phyloP scores from a whole-genome alignment of 2,329 filamentous ascomycete species.

The Seiridium unicorne region DNA sequence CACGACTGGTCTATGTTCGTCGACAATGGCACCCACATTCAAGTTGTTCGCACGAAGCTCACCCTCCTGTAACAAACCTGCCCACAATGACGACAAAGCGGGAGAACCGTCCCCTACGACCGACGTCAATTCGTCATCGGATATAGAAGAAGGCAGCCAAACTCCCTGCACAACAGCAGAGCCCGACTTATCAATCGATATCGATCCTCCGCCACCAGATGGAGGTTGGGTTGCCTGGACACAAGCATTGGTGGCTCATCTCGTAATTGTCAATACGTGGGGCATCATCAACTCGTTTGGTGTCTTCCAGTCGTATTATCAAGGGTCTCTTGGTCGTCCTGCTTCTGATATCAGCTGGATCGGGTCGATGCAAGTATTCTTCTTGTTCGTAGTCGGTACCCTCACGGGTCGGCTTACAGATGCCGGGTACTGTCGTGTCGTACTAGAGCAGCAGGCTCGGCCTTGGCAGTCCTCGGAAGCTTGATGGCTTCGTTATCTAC shows the following conservation, averaged over 20 bases:
- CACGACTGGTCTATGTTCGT: no score
- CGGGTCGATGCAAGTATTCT: constrained; percentile 16
- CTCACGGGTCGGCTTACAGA: constrained; percentile 18
- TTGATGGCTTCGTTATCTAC: not conserved
- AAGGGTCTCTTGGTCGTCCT: constrained; percentile 8
- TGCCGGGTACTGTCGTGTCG: constrained; percentile 13
- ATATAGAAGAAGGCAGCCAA: no score
- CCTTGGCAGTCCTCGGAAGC: not conserved
- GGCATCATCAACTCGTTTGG: constrained; percentile 20
- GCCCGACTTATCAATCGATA: no score
- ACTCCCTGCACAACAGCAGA: no score
- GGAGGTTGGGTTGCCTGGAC: no score
- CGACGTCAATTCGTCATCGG: no score
- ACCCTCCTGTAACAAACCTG: no score
- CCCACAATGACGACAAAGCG: no score
- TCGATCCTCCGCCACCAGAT: no score
- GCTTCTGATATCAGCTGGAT: constrained; percentile 21
- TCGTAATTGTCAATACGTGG: constrained; percentile 20
- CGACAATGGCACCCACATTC: no score
- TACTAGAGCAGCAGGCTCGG: constrained; percentile 12
- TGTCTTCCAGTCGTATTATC: constrained; percentile 21
- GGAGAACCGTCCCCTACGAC: no score
- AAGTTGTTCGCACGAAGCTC: no score
- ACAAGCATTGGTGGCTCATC: not conserved
- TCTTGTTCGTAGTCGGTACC: constrained; percentile 15